Percentiles rank a stretch among this genome's conserved stretches.
Conservation (phyloP, 2,329 filamentous ascomycete genomes). For the Xylogone sp. region DNA sequence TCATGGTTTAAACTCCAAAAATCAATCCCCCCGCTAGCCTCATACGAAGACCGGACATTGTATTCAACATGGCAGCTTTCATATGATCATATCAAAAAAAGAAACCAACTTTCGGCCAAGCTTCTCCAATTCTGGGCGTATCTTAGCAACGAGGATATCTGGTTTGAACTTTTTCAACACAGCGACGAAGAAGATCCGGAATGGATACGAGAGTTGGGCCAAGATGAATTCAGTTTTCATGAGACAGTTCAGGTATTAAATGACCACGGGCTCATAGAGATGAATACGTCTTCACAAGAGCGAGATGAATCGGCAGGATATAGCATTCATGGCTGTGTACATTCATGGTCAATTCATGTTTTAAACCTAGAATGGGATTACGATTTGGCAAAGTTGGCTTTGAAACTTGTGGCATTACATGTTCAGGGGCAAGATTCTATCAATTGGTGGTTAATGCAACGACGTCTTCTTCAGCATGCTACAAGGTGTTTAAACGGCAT, state of each 20-base stretch:
- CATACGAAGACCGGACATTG: slow-evolving; percentile 33
- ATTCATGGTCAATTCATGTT: slow-evolving; percentile 7
- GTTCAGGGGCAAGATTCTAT: not conserved
- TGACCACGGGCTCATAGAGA: slow-evolving; percentile 17
- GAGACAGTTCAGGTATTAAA: slow-evolving; percentile 29
- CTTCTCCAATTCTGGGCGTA: slow-evolving; percentile 38
- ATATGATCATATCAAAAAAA: slow-evolving; percentile 30
- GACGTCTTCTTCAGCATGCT: slow-evolving; percentile 15
- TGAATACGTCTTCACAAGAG: slow-evolving; percentile 14
- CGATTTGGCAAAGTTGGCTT: slow-evolving; percentile 14
- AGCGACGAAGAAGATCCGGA: slow-evolving; percentile 7
- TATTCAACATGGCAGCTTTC: slow-evolving; percentile 37
- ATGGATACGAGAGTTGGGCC: slow-evolving; percentile 16
- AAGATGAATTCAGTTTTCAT: slow-evolving; percentile 19
- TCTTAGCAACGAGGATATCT: slow-evolving; percentile 40
- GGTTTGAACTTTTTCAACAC: slow-evolving; percentile 37
- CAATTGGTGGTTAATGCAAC: slow-evolving; percentile 6
- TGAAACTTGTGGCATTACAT: slow-evolving; percentile 6
- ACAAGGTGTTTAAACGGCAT: slow-evolving; percentile 3
- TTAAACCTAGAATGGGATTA: slow-evolving; percentile 6
- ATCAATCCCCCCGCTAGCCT: slow-evolving; percentile 28
- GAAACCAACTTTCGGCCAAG: slow-evolving; percentile 20
- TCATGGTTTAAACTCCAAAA: slow-evolving; percentile 34
- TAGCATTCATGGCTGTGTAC: slow-evolving; percentile 9
- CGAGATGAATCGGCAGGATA: slow-evolving; percentile 7